Evolutionary conservation across 139 green algal genomes (phyloP).

Genomic region (Gonium pectorale): DNA sequence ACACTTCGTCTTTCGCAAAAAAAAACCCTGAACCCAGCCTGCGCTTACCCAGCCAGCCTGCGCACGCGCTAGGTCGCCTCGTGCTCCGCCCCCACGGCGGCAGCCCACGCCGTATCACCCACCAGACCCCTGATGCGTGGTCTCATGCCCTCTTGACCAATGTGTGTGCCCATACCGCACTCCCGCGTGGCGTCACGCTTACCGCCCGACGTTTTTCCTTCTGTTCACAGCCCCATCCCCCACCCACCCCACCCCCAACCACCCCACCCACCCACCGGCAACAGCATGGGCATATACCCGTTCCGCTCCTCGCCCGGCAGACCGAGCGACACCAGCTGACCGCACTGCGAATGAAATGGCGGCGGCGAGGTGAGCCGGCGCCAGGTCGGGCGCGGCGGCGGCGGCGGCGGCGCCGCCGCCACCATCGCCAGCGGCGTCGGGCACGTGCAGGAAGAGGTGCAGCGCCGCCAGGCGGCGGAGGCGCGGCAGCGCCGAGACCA

Average conservation of each 20-base stretch:
- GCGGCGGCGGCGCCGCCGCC: not conserved
- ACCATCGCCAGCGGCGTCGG: not conserved
- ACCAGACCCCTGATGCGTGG: too few relatives aligned
- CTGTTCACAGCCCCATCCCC: too few relatives aligned
- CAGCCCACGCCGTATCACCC: too few relatives aligned
- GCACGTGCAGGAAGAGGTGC: constrained; percentile 34
- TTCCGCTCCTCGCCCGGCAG: constrained; percentile 23
- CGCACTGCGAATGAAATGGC: not conserved
- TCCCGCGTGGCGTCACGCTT: too few relatives aligned
- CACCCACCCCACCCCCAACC: not conserved
- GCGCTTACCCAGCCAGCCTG: too few relatives aligned
- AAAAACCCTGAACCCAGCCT: too few relatives aligned
- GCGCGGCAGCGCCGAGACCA: not conserved
- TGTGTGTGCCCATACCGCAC: too few relatives aligned
- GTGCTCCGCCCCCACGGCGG: too few relatives aligned
- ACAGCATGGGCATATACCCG: not conserved
- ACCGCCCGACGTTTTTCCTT: too few relatives aligned
- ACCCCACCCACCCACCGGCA: constrained; percentile 9
- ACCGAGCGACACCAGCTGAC: not conserved
- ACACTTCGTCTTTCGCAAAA: too few relatives aligned
- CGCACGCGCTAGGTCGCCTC: too few relatives aligned
- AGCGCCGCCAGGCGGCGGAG: not conserved
- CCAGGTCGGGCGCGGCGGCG: not conserved
- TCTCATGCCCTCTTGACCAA: too few relatives aligned
- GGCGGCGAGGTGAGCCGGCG: not conserved